A percentile compares a stretch with the other conserved stretches of the same genome.
Evolutionary conservation across 768 basidiomycete species (phyloP).

Genomic region (Ramaria rubella): DNA sequence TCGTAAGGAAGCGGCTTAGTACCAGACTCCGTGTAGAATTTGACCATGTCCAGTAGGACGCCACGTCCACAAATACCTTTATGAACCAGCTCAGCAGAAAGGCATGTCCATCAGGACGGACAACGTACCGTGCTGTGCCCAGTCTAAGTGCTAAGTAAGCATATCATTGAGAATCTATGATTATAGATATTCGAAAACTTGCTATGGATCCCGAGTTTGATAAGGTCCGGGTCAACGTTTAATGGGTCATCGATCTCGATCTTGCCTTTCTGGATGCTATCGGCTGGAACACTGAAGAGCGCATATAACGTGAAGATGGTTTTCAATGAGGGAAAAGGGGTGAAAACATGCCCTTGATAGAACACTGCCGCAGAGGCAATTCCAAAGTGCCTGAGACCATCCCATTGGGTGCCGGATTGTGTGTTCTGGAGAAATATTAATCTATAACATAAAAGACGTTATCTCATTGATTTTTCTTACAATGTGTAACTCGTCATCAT

Average conservation of each 20-base stretch:
- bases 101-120: background rate
- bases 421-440: constrained; percentile 44
- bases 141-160: constrained; percentile 37
- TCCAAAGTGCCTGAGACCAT: constrained; percentile 56
- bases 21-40: constrained; percentile 37
- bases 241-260: constrained; percentile 24
- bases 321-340: background rate
- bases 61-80: constrained; percentile 57
- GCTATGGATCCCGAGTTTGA: constrained; percentile 66
- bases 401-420: constrained; percentile 68
- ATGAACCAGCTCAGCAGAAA: background rate
- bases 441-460: background rate
- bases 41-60: constrained; percentile 58
- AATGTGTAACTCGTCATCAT: constrained; percentile 51
- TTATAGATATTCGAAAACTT: constrained; percentile 20
- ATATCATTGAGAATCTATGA: constrained; percentile 2
- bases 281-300: background rate
- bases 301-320: background rate
- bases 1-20: constrained; percentile 45
- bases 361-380: constrained; percentile 21
- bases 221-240: constrained; percentile 38
- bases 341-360: constrained; percentile 2
- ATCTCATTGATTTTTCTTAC: constrained; percentile 22
- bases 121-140: constrained; percentile 49
- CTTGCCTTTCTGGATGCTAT: background rate